Conservation (phyloP, 2,329 filamentous ascomycete genomes). For the Aspergillus niger region DNA sequence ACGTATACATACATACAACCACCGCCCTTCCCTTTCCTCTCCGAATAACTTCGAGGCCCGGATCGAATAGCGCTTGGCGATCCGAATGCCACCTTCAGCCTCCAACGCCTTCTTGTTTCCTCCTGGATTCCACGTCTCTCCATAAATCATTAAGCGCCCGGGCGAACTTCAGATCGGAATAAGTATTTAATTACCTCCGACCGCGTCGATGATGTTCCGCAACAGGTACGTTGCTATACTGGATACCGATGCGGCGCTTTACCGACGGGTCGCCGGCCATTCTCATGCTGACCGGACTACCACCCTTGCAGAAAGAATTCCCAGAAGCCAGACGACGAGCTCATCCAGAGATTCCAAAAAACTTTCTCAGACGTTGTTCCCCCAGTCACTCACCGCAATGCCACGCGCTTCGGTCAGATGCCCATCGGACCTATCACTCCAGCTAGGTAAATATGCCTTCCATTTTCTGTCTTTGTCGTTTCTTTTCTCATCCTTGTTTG, state of each 20-base stretch:
- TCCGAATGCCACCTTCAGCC: conserved; percentile 16
- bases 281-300: conserved; percentile 17
- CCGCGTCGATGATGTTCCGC: conserved; percentile 45
- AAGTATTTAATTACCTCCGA: neutral
- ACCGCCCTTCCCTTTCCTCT: neutral
- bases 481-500: neutral
- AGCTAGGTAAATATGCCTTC: conserved; percentile 24
- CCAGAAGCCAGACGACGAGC: conserved; percentile 82
- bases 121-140: neutral
- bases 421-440: conserved; percentile 25
- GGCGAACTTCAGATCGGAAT: neutral
- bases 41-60: neutral
- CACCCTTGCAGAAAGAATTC: conserved; percentile 64
- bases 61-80: neutral
- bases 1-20: neutral
- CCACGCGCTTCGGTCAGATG: conserved; percentile 26
- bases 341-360: conserved; percentile 81
- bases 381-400: conserved; percentile 43
- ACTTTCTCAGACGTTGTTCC: conserved; percentile 73
- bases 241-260: conserved; percentile 5
- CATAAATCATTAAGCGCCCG: neutral
- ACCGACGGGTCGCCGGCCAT: conserved; percentile 3
- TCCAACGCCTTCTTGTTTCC: neutral
- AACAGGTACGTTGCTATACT: conserved; percentile 45
- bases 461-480: neutral